Evolutionary conservation across 805 yeast genomes (phyloP).

Genomic region (Zygosaccharomyces rouxii): DNA sequence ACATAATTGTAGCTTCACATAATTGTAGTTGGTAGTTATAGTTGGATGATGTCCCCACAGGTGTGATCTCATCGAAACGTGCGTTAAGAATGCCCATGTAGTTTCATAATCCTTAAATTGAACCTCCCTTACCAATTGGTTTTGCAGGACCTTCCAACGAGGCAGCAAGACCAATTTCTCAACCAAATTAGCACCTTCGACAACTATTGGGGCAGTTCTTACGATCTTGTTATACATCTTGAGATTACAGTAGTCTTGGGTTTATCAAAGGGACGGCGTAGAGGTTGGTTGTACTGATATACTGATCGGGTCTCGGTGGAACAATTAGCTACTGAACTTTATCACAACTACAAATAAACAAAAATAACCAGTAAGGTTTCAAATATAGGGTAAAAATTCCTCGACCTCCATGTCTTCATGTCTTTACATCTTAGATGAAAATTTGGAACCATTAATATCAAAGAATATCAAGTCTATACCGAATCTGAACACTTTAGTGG

Average conservation of each 20-base stretch:
- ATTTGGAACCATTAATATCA: constrained; percentile 26
- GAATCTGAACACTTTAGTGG: constrained; percentile 19
- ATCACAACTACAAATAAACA: constrained; percentile 1
- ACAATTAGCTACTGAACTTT: background rate
- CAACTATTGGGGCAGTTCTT: constrained; percentile 30
- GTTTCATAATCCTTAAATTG: constrained; percentile 49
- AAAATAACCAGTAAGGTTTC: background rate
- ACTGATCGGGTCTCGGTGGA: background rate
- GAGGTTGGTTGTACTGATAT: background rate
- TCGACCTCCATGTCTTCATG: constrained; percentile 24
- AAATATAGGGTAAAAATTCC: background rate
- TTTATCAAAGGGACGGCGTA: too few species aligned
- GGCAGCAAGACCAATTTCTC: constrained; percentile 18
- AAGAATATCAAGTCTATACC: constrained; percentile 28
- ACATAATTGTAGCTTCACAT: constrained; percentile 48
- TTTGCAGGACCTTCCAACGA: constrained; percentile 26
- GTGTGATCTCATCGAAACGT: constrained; percentile 55
- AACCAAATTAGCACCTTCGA: constrained; percentile 25
- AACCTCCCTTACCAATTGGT: constrained; percentile 36
- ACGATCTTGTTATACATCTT: constrained; percentile 39
- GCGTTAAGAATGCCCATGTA: constrained; percentile 64
- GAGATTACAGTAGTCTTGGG: too few species aligned
- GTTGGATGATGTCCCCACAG: constrained; percentile 67
- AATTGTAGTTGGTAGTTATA: constrained; percentile 57
- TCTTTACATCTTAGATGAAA: constrained; percentile 30